phyloP scores from a whole-genome alignment of 2,329 filamentous ascomycete genomes.

The Aspergillus bombycis region DNA sequence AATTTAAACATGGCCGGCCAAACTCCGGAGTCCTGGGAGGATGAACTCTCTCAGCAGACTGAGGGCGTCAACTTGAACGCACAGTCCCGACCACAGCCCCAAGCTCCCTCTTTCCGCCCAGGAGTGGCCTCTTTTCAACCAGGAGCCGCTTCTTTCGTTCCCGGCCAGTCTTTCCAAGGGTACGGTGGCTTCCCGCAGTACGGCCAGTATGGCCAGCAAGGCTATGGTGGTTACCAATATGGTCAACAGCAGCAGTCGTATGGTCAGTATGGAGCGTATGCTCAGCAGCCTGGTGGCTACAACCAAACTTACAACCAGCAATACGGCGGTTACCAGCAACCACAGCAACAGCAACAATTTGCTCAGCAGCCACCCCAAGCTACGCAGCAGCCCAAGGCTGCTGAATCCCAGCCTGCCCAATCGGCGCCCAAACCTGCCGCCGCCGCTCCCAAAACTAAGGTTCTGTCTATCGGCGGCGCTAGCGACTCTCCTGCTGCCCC shows the following conservation, averaged over 20 bases:
- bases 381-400: slow-evolving; percentile 42
- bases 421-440: slow-evolving; percentile 55
- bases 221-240: slow-evolving; percentile 54
- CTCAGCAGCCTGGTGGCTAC: slow-evolving; percentile 43
- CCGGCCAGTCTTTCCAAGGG: slow-evolving; percentile 68
- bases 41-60: slow-evolving; percentile 78
- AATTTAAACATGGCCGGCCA: slow-evolving; percentile 70
- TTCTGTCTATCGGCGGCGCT: slow-evolving; percentile 63
- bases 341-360: slow-evolving; percentile 30
- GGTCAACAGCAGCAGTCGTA: slow-evolving; percentile 46
- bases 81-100: slow-evolving; percentile 51
- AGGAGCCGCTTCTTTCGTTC: slow-evolving; percentile 71
- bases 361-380: slow-evolving; percentile 46
- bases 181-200: slow-evolving; percentile 57
- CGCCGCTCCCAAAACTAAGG: slow-evolving; percentile 59
- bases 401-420: slow-evolving; percentile 45
- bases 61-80: slow-evolving; percentile 74
- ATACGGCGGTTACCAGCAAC: slow-evolving; percentile 49
- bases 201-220: slow-evolving; percentile 55
- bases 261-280: slow-evolving; percentile 49
- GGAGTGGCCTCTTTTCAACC: slow-evolving; percentile 67
- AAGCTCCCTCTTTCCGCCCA: slow-evolving; percentile 63
- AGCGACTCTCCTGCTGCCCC: slow-evolving; percentile 48
- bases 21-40: slow-evolving; percentile 88
- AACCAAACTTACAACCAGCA: slow-evolving; percentile 53